Conservation (phyloP, 2,329 filamentous ascomycete genomes). For the Cladosporium sp. region DNA sequence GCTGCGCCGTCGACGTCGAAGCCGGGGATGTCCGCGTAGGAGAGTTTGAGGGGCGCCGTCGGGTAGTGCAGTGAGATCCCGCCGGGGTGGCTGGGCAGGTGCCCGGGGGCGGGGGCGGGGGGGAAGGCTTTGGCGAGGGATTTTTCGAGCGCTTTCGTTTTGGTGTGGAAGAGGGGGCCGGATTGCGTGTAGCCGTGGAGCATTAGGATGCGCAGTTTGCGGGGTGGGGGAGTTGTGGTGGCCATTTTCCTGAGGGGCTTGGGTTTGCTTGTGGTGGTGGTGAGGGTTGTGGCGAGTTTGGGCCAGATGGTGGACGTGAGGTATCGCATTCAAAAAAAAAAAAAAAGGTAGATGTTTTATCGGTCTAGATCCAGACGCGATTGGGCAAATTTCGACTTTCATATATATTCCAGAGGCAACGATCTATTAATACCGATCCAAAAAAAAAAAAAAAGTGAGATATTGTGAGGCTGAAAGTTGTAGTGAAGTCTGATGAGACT, state of each 20-base stretch:
- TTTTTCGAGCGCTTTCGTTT: conserved; percentile 85
- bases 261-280: not conserved
- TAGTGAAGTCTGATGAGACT: too few relatives aligned
- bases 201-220: conserved; percentile 45
- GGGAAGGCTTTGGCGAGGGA: conserved; percentile 70
- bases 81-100: conserved; percentile 33
- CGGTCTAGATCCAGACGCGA: not conserved
- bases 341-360: too few relatives aligned
- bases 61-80: conserved; percentile 44
- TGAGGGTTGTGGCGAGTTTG: not conserved
- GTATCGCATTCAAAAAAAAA: not conserved
- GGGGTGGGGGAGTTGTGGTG: conserved; percentile 3
- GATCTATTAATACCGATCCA: too few relatives aligned
- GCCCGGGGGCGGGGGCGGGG: conserved; percentile 48
- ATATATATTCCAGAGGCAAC: too few relatives aligned
- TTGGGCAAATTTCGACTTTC: too few relatives aligned
- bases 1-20: conserved; percentile 45
- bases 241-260: conserved; percentile 10
- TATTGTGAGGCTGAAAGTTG: too few relatives aligned
- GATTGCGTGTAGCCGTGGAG: conserved; percentile 82
- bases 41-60: conserved; percentile 42
- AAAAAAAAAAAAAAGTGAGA: too few relatives aligned
- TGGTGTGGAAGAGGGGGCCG: conserved; percentile 76
- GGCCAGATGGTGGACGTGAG: not conserved
- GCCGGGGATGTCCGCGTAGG: conserved; percentile 52